Base-by-base conservation (phyloP, 2,329 filamentous ascomycete genomes). In the Colletotrichum sp. region DNA sequence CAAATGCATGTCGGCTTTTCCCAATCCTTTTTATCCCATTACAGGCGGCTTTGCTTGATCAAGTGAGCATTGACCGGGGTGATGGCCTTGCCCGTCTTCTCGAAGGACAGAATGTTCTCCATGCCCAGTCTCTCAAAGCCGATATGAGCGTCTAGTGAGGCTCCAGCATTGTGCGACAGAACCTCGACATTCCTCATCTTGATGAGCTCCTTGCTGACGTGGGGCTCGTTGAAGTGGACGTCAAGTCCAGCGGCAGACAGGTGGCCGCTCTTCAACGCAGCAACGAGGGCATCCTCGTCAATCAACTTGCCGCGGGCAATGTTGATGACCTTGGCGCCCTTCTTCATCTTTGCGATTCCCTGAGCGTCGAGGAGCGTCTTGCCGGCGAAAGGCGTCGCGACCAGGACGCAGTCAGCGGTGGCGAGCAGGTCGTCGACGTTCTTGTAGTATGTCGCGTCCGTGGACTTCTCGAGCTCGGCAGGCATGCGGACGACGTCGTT, bases 241-340 rank as follows among this genome's bases (percentile, higher is more conserved):
- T 95, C 93, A 1, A 95, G 85, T 5, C 93, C 93, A 4, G 87
- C 90, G 0, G 90, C 92, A 67, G 88, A 89, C 8, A 95, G 91
- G 74, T 91, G 89, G 1, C 93, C 93, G 34, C 85, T 89, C 63
- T 93, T 87, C 2, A 95, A 85, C 0, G 93, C 93, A 66, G 91
- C 86, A 3, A 94, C 93, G 12, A 95, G 88, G 0, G 93, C 93
- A 5, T 86, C 91, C 83, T 95, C 93, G 75, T 95, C 91, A 74
- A 95, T 93, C 32, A 95, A 90, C n/a, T 92, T 92, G 3, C 93
- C 93, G 9, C 93, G 89, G 2, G 93, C 93, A 3, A 93, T 94
- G 82, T 95, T 95, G 78, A 95, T 88, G 25, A 95, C 88, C 5
- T 94, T 89, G 4, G 93, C 90, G 9, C 92, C 93, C 67, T 89